phyloP scores from a whole-genome alignment of 257 asterid species.

The Handroanthus guayacan region DNA sequence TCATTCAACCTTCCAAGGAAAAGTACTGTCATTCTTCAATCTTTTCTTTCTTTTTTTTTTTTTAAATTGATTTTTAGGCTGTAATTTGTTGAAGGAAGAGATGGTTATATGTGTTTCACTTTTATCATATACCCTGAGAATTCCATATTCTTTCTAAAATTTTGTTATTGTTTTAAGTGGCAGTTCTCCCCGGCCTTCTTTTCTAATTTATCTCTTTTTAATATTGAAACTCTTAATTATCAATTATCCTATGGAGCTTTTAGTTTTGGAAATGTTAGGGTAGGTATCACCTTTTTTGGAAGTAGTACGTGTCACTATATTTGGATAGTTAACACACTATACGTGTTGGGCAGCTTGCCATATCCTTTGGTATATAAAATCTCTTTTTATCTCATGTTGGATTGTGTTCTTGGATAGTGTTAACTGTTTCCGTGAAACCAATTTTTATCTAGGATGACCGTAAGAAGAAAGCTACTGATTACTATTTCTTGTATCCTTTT shows the following conservation, averaged over 20 bases:
- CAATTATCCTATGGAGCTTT: neutral
- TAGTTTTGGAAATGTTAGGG: too few relatives aligned
- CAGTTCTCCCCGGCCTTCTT: neutral
- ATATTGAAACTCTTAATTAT: neutral
- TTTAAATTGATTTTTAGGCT: neutral
- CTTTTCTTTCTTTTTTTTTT: neutral
- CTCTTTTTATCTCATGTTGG: neutral
- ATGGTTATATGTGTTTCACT: neutral
- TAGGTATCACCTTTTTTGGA: too few relatives aligned
- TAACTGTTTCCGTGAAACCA: slow-evolving; percentile 19
- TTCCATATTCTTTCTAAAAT: neutral
- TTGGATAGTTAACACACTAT: slow-evolving; percentile 1
- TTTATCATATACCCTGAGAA: neutral
- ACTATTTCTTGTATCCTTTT: slow-evolving; percentile 38
- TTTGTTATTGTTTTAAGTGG: neutral
- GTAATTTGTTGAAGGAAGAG: slow-evolving; percentile 24
- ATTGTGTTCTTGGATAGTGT: neutral
- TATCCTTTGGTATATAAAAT: neutral
- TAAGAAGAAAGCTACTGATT: slow-evolving; percentile 47
- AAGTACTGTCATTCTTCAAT: slow-evolving; percentile 60
- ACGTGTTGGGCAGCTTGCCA: slow-evolving; percentile 1
- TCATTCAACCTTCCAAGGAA: slow-evolving; percentile 93
- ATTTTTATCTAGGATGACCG: slow-evolving; percentile 22
- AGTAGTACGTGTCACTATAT: neutral
- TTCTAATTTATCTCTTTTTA: neutral